Evolutionary conservation across 2,329 filamentous ascomycete genomes (phyloP).

Genomic region (Xylaria hypoxylon): DNA sequence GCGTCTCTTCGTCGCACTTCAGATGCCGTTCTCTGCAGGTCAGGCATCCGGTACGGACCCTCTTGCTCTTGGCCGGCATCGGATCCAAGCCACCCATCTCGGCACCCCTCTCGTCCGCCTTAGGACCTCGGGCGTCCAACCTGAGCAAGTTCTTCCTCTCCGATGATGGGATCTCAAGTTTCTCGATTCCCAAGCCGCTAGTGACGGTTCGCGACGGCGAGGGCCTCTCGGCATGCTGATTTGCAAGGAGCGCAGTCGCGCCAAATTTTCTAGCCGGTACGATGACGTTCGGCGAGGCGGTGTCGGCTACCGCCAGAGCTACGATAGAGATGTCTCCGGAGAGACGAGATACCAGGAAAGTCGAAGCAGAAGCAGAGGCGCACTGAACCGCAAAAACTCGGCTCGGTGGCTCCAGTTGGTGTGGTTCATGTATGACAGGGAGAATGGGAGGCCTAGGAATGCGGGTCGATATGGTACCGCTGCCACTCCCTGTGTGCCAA

Average conservation of each 20-base stretch:
- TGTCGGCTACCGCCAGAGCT: conserved; percentile 54
- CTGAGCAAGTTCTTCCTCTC: conserved; percentile 47
- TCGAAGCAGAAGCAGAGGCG: conserved; percentile 21
- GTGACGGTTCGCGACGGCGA: conserved; percentile 49
- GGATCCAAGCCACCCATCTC: conserved; percentile 44
- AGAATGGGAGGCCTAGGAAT: conserved; percentile 2
- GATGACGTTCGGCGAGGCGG: conserved; percentile 48
- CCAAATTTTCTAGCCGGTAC: conserved; percentile 53
- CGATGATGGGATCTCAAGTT: conserved; percentile 44
- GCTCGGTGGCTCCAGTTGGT: conserved; percentile 30
- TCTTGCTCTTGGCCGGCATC: conserved; percentile 73
- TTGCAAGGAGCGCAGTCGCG: conserved; percentile 49
- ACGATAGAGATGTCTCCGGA: conserved; percentile 45
- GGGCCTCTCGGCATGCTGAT: conserved; percentile 49
- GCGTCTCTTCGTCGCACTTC: conserved; percentile 84
- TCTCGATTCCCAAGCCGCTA: conserved; percentile 45
- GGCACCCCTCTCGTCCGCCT: conserved; percentile 39
- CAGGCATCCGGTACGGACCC: conserved; percentile 89
- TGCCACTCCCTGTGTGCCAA: conserved; percentile 4
- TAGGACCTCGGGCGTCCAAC: conserved; percentile 31
- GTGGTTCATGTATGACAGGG: conserved; percentile 12
- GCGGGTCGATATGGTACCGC: conserved; percentile 9
- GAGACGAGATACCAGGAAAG: conserved; percentile 34
- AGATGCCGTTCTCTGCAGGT: conserved; percentile 91
- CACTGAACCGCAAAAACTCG: conserved; percentile 24